Conservation (phyloP, 2,329 filamentous ascomycete genomes). For the Talaromyces sp. region DNA sequence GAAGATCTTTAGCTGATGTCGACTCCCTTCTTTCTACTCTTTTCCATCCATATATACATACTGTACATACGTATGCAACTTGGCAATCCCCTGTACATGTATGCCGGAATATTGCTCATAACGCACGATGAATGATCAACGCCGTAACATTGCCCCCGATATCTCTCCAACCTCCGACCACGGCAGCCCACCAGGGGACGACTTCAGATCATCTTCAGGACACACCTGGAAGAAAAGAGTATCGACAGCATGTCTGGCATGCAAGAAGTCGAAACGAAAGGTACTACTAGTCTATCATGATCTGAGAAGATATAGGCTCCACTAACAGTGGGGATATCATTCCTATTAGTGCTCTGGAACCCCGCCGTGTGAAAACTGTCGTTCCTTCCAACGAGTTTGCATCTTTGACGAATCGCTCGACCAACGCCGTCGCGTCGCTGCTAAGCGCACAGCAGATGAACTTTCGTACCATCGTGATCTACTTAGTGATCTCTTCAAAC, state of each 20-base stretch:
- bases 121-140: conserved; percentile 7
- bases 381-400: conserved; percentile 37
- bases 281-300: conserved; percentile 8
- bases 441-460: conserved; percentile 45
- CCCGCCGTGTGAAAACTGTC: conserved; percentile 44
- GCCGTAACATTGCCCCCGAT: conserved; percentile 30
- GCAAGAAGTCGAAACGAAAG: conserved; percentile 47
- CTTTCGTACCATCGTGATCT: conserved; percentile 44
- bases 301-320: neutral
- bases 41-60: neutral
- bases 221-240: conserved; percentile 39
- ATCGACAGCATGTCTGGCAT: conserved; percentile 43
- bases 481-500: conserved; percentile 39
- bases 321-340: neutral
- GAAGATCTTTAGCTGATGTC: neutral
- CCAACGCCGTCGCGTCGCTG: conserved; percentile 48
- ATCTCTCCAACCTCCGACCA: conserved; percentile 24
- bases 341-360: conserved; percentile 38
- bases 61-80: neutral
- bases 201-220: neutral
- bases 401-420: conserved; percentile 65
- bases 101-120: too few species aligned
- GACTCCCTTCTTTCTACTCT: neutral
- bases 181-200: conserved; percentile 15
- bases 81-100: neutral